phyloP scores from a whole-genome alignment of 768 basidiomycete genomes.

The Lyophyllum decastes region DNA sequence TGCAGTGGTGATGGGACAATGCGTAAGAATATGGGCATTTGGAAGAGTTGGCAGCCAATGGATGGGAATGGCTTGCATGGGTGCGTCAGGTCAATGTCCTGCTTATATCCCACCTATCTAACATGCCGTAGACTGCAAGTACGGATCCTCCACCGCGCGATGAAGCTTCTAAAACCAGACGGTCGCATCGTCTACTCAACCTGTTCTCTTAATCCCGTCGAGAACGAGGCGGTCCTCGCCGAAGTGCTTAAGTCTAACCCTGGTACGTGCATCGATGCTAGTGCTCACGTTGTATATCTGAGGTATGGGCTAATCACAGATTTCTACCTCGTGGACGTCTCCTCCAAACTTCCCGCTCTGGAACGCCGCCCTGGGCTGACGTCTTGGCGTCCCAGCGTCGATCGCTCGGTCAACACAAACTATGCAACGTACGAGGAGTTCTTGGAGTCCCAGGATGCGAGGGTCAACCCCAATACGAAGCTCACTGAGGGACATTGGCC shows the following conservation, averaged over 20 bases:
- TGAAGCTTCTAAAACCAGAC: slow-evolving; percentile 81
- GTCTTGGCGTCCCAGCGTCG: slow-evolving; percentile 75
- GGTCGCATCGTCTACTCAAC: slow-evolving; percentile 98
- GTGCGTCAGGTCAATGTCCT: slow-evolving; percentile 39
- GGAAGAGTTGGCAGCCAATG: slow-evolving; percentile 87
- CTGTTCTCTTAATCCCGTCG: slow-evolving; percentile 94
- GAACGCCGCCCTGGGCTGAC: slow-evolving; percentile 74
- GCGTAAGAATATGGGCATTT: slow-evolving; percentile 92
- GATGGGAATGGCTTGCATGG: slow-evolving; percentile 91
- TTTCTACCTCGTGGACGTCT: slow-evolving; percentile 80
- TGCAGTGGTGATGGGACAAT: slow-evolving; percentile 97
- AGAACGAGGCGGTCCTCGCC: slow-evolving; percentile 95
- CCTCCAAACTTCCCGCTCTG: slow-evolving; percentile 69
- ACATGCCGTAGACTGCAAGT: slow-evolving; percentile 70
- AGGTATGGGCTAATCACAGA: slow-evolving; percentile 35
- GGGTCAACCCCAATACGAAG: slow-evolving; percentile 58
- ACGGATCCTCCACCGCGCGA: slow-evolving; percentile 89
- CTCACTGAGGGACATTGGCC: slow-evolving; percentile 82
- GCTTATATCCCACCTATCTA: background rate
- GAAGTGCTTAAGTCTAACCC: slow-evolving; percentile 73
- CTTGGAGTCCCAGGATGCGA: slow-evolving; percentile 47
- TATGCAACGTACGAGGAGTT: slow-evolving; percentile 67
- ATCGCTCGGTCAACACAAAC: slow-evolving; percentile 48
- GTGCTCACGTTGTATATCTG: background rate
- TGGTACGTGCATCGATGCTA: slow-evolving; percentile 41